Evolutionary conservation across 495 filamentous ascomycete species (phyloP).

Genomic region (Aspergillus bertholletiae): DNA sequence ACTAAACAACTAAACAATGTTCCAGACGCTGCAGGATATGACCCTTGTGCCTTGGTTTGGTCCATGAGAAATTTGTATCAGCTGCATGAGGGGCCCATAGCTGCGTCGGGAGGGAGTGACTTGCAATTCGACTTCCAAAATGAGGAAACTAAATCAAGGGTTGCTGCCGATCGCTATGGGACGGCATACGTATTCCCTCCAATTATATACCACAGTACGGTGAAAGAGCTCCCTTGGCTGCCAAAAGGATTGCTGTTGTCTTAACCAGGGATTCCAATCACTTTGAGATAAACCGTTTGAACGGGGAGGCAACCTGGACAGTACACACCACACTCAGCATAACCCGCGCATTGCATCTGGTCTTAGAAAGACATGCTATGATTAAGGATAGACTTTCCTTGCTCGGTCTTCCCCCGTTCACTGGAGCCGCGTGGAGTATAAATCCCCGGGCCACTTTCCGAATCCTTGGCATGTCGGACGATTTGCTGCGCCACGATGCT

Average conservation of each 20-base stretch:
- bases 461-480: slow-evolving; percentile 9
- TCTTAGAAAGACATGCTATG: too few relatives aligned
- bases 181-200: not conserved
- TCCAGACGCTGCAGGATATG: not conserved
- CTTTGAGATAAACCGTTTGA: too few relatives aligned
- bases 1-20: not conserved
- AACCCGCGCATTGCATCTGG: too few relatives aligned
- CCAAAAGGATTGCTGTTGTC: too few relatives aligned
- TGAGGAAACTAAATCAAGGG: not conserved
- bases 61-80: not conserved
- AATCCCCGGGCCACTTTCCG: not conserved
- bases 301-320: too few relatives aligned
- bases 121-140: not conserved
- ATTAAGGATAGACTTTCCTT: not conserved
- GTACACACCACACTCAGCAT: not conserved
- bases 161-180: not conserved
- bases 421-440: not conserved
- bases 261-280: too few relatives aligned
- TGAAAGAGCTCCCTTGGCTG: not conserved
- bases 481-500: slow-evolving; percentile 9
- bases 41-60: not conserved
- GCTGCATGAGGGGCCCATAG: not conserved
- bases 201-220: not conserved
- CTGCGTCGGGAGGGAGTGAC: not conserved
- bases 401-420: not conserved